Base-by-base conservation (phyloP, 768 basidiomycete genomes). In the Macrolepiota fuliginosa region DNA sequence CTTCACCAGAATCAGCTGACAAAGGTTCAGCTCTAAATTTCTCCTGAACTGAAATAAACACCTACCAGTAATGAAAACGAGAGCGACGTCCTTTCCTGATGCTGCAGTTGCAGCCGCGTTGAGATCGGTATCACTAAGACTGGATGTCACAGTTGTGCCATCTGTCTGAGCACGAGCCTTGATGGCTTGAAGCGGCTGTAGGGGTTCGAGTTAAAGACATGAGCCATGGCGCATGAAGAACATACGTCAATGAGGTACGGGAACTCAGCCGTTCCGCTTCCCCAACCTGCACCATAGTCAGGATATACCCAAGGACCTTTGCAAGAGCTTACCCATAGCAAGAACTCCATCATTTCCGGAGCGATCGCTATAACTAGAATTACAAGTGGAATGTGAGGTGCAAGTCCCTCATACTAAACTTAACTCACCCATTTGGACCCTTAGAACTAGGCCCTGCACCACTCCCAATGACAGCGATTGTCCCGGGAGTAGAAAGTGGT, bases 341-440 rank as follows among this genome's bases (percentile, higher is more conserved):
- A 90, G 76, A 22, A 86, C 83, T 13, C 87, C 86, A 61, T 79
- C 78, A 57, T 85, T 73, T 9, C 86, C 82, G 22, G 80, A 80
- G 25, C 85, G 79, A 63, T 88, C 87, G 2, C 74, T 62, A 61
- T 77, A 81, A 12, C 79, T 78, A 45, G 13, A 54, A 5, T 9
- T 15, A 32, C 7, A 32, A 32, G 29, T 32, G 7, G 7, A 13
- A 19, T 25, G 10, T 39, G 22, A 52, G 7, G 22, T 17, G 19
- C 17, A 17, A 36, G 12, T 11, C 22, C 36, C 36, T 37, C 19
- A 13, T 17, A 12, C 13, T 17, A 42, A 4, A n/a, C 12, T n/a
- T 15, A 36, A 42, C 70, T 35, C 62, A 85, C 73, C 81, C 83
- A 67, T 90, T 90, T 0, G 83, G 78, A 19, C 89, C 87, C 24